Conservation (phyloP, 352 stramenopile species). For the Pythium guiyangense region DNA sequence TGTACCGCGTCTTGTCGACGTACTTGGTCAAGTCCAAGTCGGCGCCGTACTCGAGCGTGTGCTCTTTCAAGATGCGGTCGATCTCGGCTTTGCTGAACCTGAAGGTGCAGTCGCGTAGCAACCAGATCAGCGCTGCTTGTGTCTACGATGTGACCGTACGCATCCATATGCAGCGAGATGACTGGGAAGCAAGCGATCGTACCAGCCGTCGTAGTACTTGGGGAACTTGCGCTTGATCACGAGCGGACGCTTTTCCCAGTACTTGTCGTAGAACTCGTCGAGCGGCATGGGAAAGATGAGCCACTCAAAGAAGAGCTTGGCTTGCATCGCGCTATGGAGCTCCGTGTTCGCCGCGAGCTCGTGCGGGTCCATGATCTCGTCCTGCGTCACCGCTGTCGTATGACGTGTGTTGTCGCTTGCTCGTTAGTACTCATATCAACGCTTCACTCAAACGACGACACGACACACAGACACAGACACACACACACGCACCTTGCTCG, state of each 20-base stretch:
- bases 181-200: constrained; percentile 5
- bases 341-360: constrained; percentile 51
- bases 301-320: constrained; percentile 79
- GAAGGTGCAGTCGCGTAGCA: neutral
- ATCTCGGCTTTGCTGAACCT: constrained; percentile 70
- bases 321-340: constrained; percentile 65
- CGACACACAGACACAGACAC: constrained; percentile 1
- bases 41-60: constrained; percentile 69
- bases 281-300: constrained; percentile 77
- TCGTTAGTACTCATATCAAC: no score
- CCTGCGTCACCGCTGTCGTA: constrained; percentile 21
- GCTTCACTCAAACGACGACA: neutral
- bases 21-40: constrained; percentile 90
- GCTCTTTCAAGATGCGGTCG: constrained; percentile 67
- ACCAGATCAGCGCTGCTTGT: neutral
- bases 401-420: no score
- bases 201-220: constrained; percentile 77
- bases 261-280: constrained; percentile 90
- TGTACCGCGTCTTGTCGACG: constrained; percentile 70
- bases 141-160: no score
- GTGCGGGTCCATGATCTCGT: constrained; percentile 56
- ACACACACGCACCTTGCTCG: constrained; percentile 13
- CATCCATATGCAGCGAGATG: no score
- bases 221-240: constrained; percentile 67
- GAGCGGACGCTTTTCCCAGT: constrained; percentile 93